These are phyloP conservation scores for Pyrrhoderma lamaoense DNA, from an alignment of 1,284 basidiomycete genomes.

Conservation along the genomic window DNA sequence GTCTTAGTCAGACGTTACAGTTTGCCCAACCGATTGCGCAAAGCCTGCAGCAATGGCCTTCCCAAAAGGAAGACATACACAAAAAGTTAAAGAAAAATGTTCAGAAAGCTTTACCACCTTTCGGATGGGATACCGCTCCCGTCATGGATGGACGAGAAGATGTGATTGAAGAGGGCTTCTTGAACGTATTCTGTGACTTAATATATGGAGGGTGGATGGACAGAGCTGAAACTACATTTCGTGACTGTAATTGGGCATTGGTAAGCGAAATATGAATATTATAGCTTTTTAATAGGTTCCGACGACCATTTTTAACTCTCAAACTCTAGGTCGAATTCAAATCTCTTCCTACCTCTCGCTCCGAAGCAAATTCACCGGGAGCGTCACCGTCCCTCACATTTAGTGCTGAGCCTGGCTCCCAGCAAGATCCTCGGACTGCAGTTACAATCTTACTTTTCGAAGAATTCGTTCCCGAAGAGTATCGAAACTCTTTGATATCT, in stretches of 20 bases:
- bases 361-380: neutral
- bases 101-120: conserved; percentile 70
- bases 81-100: conserved; percentile 71
- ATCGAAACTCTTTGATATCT: conserved; percentile 65
- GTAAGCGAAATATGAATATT: conserved; percentile 38
- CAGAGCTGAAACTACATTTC: conserved; percentile 63
- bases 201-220: conserved; percentile 81
- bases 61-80: conserved; percentile 62
- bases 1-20: conserved; percentile 71
- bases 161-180: conserved; percentile 78
- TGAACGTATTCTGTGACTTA: conserved; percentile 83
- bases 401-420: conserved; percentile 17
- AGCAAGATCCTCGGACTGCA: conserved; percentile 45
- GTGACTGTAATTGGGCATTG: conserved; percentile 87
- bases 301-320: conserved; percentile 2
- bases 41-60: conserved; percentile 64
- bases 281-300: neutral
- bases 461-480: conserved; percentile 82
- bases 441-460: conserved; percentile 73
- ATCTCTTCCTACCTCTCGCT: conserved; percentile 40
- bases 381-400: conserved; percentile 7
- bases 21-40: conserved; percentile 65
- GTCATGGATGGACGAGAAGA: conserved; percentile 59
- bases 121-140: conserved; percentile 81
- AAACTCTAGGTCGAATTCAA: conserved; percentile 72